phyloP scores from a whole-genome alignment of 768 basidiomycete genomes.

The Rubroboletus satanas region DNA sequence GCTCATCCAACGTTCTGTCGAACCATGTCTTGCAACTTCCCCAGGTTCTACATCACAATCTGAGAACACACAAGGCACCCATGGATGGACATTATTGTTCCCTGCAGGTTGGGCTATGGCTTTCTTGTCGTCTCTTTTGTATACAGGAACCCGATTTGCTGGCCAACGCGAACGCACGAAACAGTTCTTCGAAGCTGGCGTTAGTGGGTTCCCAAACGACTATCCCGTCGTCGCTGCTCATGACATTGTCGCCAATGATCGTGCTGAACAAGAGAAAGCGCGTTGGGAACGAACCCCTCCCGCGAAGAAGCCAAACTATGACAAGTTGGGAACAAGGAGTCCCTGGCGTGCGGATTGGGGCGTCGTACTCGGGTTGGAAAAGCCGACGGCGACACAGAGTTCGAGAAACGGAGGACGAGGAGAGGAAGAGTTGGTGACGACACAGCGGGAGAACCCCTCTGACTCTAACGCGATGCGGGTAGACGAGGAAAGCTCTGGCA shows the following conservation, averaged over 20 bases:
- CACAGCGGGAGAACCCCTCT: conserved; percentile 49
- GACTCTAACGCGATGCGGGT: conserved; percentile 11
- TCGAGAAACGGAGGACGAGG: conserved; percentile 5
- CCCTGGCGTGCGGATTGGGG: conserved; percentile 82
- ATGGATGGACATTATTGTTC: conserved; percentile 86
- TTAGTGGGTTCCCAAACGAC: conserved; percentile 76
- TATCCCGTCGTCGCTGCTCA: conserved; percentile 61
- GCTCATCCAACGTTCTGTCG: conserved; percentile 75
- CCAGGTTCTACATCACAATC: conserved; percentile 15
- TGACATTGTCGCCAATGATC: conserved; percentile 42
- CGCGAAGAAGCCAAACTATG: conserved; percentile 78
- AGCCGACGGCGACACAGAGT: conserved; percentile 6
- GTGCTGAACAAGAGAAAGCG: conserved; percentile 50
- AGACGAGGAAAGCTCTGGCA: neutral
- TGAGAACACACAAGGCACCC: conserved; percentile 43
- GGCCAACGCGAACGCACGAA: conserved; percentile 81
- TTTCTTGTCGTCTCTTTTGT: conserved; percentile 76
- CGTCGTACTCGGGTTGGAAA: conserved; percentile 53
- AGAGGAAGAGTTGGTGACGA: conserved; percentile 45
- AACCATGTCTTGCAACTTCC: conserved; percentile 27
- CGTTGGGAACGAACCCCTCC: conserved; percentile 81
- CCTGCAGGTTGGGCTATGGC: conserved; percentile 91
- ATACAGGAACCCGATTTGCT: conserved; percentile 79
- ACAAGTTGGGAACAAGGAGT: conserved; percentile 57
- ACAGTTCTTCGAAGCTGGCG: conserved; percentile 80